These are phyloP conservation scores for Hyphopichia fennica DNA, from an alignment of 1,139 yeast genomes.

Conservation along the genomic window DNA sequence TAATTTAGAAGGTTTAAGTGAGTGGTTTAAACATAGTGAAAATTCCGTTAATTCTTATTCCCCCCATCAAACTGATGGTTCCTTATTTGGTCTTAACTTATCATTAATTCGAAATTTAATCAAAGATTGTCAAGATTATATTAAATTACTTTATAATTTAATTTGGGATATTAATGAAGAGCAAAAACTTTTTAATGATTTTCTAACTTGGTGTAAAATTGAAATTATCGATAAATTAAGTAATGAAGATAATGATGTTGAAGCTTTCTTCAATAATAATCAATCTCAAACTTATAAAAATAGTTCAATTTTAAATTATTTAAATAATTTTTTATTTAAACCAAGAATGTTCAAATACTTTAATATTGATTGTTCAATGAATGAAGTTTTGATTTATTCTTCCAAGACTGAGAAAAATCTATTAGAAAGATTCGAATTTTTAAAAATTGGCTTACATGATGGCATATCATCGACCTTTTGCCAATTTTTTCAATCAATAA, in stretches of 20 bases:
- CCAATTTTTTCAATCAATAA: slow-evolving; percentile 12
- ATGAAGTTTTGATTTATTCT: slow-evolving; percentile 14
- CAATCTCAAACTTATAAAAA: slow-evolving; percentile 18
- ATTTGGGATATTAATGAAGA: slow-evolving; percentile 55
- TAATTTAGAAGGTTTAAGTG: slow-evolving; percentile 45
- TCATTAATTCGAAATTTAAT: slow-evolving; percentile 26
- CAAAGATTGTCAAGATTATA: slow-evolving; percentile 24
- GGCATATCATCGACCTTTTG: not conserved
- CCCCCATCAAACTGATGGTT: not conserved
- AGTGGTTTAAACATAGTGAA: slow-evolving; percentile 30
- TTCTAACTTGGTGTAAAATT: slow-evolving; percentile 48
- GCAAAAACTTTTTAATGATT: slow-evolving; percentile 50
- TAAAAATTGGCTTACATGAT: slow-evolving; percentile 3
- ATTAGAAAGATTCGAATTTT: slow-evolving; percentile 6
- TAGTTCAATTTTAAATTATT: slow-evolving; percentile 29
- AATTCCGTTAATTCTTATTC: slow-evolving; percentile 6
- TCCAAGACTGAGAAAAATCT: slow-evolving; percentile 3
- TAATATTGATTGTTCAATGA: slow-evolving; percentile 15
- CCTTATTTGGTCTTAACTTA: slow-evolving; percentile 27
- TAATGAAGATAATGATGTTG: slow-evolving; percentile 33
- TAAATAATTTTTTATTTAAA: slow-evolving; percentile 25
- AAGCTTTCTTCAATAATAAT: slow-evolving; percentile 20
- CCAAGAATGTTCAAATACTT: slow-evolving; percentile 26
- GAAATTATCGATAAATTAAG: slow-evolving; percentile 37
- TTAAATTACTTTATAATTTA: slow-evolving; percentile 38